phyloP scores from a whole-genome alignment of 2,329 filamentous ascomycete genomes.

The Colletotrichum sidae region DNA sequence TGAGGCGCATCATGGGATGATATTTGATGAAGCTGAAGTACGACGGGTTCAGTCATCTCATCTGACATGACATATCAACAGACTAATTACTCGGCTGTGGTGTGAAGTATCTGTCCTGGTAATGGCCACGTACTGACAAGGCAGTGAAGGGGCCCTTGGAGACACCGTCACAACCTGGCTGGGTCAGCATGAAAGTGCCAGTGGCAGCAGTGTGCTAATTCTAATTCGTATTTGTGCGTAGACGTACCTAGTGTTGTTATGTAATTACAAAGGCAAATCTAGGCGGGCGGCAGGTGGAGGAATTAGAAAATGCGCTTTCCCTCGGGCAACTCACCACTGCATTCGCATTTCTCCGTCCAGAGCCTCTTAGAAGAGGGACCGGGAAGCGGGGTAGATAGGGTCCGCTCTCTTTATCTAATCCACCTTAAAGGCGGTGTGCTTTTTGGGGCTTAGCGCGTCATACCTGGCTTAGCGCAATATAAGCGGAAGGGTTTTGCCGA shows the following conservation, averaged over 20 bases:
- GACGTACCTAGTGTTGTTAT: too few species aligned
- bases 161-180: too few species aligned
- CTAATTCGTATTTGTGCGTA: too few species aligned
- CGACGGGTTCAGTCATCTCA: neutral
- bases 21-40: neutral
- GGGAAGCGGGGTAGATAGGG: slow-evolving; percentile 12
- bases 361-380: slow-evolving; percentile 9
- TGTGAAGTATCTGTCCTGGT: too few species aligned
- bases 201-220: too few species aligned
- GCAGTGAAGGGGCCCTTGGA: too few species aligned
- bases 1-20: slow-evolving; percentile 14
- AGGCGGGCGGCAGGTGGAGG: too few species aligned
- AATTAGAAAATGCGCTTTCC: neutral
- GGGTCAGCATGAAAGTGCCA: too few species aligned
- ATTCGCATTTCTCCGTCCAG: neutral
- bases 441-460: slow-evolving; percentile 3
- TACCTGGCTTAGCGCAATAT: neutral
- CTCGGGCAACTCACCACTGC: neutral
- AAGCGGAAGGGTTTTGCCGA: slow-evolving; percentile 30
- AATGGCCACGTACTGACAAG: too few species aligned
- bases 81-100: too few species aligned
- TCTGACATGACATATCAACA: neutral
- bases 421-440: slow-evolving; percentile 20
- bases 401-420: slow-evolving; percentile 6
- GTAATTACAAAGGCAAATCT: too few species aligned